These are phyloP conservation scores for Russula brevipes DNA, from an alignment of 768 basidiomycete genomes.

Conservation along the genomic window DNA sequence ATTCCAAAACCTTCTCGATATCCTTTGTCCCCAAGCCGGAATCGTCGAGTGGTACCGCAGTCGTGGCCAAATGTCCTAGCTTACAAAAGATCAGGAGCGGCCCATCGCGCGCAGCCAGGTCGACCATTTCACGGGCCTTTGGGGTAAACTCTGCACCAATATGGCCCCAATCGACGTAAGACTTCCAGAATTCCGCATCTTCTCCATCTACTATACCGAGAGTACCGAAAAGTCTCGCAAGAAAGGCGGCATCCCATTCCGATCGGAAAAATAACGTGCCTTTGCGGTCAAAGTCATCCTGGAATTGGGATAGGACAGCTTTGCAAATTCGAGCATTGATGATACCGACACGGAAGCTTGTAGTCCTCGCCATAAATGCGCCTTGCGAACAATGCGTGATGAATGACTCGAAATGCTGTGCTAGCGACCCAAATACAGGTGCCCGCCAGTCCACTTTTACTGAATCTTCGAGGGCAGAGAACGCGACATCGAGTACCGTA, in stretches of 20 bases:
- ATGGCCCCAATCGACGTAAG: not conserved
- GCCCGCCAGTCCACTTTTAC: slow-evolving; percentile 4
- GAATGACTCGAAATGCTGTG: slow-evolving; percentile 7
- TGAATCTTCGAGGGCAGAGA: slow-evolving; percentile 2
- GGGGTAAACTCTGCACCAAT: slow-evolving; percentile 2
- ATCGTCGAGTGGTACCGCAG: not conserved
- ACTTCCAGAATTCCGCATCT: not conserved
- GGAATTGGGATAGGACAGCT: slow-evolving; percentile 1
- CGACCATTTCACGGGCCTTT: not conserved
- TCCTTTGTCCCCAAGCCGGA: not conserved
- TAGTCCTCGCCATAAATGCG: not conserved
- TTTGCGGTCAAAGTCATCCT: not conserved
- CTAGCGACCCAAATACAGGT: slow-evolving; percentile 8
- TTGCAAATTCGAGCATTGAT: slow-evolving; percentile 1
- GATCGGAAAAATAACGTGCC: slow-evolving; percentile 1
- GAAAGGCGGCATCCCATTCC: slow-evolving; percentile 10
- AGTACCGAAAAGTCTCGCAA: slow-evolving; percentile 1
- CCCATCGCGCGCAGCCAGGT: not conserved
- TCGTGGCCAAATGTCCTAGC: not conserved
- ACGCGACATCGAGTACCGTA: slow-evolving; percentile 1
- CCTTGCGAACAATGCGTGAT: not conserved
- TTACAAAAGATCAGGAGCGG: slow-evolving; percentile 12
- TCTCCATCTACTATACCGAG: not conserved
- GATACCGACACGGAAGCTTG: not conserved
- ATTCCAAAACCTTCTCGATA: not conserved